These are phyloP conservation scores for Parathielavia appendiculata DNA, from an alignment of 495 filamentous ascomycete genomes.

Conservation along the genomic window DNA sequence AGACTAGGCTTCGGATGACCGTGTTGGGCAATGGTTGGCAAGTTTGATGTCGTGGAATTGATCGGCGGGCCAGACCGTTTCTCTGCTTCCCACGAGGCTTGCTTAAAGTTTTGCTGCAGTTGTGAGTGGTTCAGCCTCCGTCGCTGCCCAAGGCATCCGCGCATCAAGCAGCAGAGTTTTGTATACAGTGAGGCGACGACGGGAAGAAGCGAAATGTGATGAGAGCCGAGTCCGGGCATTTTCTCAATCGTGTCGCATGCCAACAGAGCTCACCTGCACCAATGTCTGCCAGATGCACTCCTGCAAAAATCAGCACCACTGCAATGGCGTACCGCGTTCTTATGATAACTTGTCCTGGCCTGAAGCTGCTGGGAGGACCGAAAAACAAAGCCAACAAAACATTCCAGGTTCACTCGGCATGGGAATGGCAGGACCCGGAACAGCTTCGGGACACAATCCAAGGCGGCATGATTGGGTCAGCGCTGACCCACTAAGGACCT, in stretches of 20 bases:
- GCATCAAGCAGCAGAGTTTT: conserved; percentile 1
- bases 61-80: conserved; percentile 15
- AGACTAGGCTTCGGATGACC: conserved; percentile 15
- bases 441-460: too few relatives aligned
- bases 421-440: too few relatives aligned
- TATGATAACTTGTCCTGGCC: too few relatives aligned
- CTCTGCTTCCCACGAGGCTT: not conserved
- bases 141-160: conserved; percentile 19
- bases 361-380: too few relatives aligned
- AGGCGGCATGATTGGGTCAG: too few relatives aligned
- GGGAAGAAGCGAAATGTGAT: not conserved
- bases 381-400: too few relatives aligned
- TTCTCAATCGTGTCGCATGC: too few relatives aligned
- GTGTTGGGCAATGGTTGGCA: conserved; percentile 8
- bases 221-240: too few relatives aligned
- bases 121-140: conserved; percentile 11
- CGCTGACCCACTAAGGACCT: too few relatives aligned
- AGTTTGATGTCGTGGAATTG: conserved; percentile 1
- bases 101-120: not conserved
- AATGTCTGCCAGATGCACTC: not conserved
- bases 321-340: too few relatives aligned
- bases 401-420: too few relatives aligned
- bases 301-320: too few relatives aligned
- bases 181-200: not conserved
- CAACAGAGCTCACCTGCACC: not conserved